Evolutionary conservation across 352 stramenopile genomes (phyloP), one percentile per base, ranked within the genome.

Genomic region (Globisporangium abappressorium): DNA sequence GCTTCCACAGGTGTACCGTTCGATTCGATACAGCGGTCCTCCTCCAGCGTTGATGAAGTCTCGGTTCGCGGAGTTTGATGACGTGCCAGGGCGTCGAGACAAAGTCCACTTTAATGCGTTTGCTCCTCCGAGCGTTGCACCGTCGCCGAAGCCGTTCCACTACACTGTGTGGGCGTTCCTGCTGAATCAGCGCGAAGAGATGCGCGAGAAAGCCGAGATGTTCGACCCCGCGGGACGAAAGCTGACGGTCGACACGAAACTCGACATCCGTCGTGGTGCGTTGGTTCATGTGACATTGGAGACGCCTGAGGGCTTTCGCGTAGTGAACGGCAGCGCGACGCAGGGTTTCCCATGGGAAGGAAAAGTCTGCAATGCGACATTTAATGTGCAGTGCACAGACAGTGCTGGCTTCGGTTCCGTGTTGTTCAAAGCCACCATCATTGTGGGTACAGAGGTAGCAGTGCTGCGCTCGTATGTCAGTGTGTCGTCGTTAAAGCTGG

Each of bases 61-160:
- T 38, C 59, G 58, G n/a, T 56, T 73, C 30, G 70, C 70, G 2
- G 78, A 83, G 53, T 85, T 81, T 18, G 76, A 79, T 65, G 70
- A 78, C 26, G 78, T 84, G 0, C 64, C 78, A 56, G 80, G 78
- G 3, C 63, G 65, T 24, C 79, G 84, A 12, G 87, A 94, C 66
- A 85, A 85, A 9, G 87, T 94, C 3, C 86, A 92, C 60, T 94
- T 94, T 41, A 88, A 78, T 64, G 81, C 85, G 18, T 94, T 89
- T 68, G 84, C 85, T 1, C 85, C 87, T 12, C 79, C 83, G 1
- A 80, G 74, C 33, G 79, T 94, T 1, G 78, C 67, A 22, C 78
- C 80, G n/a, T 85, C 80, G 26, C 72, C 68, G n/a, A 86, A 85
- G 47, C 75, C 81, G 12, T 92, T 94, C 72, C 68, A 76, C 33